Conservation (phyloP, 306 rosid genomes). For the Lotus japonicus region DNA sequence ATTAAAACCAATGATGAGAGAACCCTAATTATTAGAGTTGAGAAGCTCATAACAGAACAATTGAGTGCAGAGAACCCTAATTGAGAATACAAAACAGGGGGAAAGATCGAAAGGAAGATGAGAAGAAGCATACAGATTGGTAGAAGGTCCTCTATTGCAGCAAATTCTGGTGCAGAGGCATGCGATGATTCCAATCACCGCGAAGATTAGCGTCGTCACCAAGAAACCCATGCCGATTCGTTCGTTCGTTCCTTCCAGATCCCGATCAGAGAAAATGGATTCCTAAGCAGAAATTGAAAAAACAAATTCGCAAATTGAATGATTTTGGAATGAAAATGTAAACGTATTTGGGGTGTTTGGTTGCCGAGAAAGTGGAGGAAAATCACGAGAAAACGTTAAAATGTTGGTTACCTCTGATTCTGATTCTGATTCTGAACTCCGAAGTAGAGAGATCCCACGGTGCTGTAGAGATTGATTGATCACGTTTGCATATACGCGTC, state of each 20-base stretch:
- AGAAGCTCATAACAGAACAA: neutral
- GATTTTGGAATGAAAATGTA: neutral
- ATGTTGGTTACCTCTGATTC: constrained; percentile 27
- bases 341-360: constrained; percentile 17
- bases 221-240: constrained; percentile 71
- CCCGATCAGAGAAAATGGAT: constrained; percentile 37
- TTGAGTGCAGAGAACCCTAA: neutral
- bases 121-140: constrained; percentile 52
- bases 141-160: constrained; percentile 72
- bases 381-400: neutral
- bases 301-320: neutral
- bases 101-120: neutral
- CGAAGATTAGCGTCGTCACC: constrained; percentile 66
- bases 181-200: constrained; percentile 64
- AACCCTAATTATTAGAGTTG: neutral
- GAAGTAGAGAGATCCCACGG: constrained; percentile 32
- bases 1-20: neutral
- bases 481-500: constrained; percentile 9
- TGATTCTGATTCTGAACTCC: too few species aligned
- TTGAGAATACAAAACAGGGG: neutral
- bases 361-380: constrained; percentile 10
- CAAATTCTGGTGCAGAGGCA: constrained; percentile 75
- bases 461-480: too few species aligned
- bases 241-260: constrained; percentile 24
- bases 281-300: constrained; percentile 19